Evolutionary conservation across 2,329 filamentous ascomycete genomes (phyloP).

Genomic region (Talaromyces funiculosus): DNA sequence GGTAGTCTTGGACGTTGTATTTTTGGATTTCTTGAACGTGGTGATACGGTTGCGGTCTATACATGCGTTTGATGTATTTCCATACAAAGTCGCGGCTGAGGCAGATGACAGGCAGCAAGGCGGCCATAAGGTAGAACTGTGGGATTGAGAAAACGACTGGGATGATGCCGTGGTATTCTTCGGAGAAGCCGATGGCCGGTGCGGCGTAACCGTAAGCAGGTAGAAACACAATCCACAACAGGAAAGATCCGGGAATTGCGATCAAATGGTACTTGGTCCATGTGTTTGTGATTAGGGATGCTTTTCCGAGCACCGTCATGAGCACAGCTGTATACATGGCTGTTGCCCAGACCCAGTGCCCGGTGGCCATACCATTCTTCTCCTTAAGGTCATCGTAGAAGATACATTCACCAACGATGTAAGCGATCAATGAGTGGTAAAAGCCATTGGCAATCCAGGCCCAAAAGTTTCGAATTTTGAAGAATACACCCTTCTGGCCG

Average conservation of each 20-base stretch:
- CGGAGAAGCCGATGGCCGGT: conserved; percentile 73
- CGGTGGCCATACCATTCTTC: conserved; percentile 71
- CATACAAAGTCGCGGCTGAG: conserved; percentile 84
- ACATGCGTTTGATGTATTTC: conserved; percentile 98
- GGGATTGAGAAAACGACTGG: conserved; percentile 74
- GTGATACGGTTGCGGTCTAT: conserved; percentile 89
- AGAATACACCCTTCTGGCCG: conserved; percentile 88
- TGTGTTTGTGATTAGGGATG: conserved; percentile 88
- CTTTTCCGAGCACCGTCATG: conserved; percentile 88
- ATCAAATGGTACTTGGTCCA: conserved; percentile 99
- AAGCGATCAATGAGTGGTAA: conserved; percentile 92
- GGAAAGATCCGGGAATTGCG: conserved; percentile 87
- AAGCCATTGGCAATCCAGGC: conserved; percentile 92
- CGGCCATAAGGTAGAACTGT: conserved; percentile 85
- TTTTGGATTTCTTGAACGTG: conserved; percentile 99
- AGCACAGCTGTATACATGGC: conserved; percentile 92
- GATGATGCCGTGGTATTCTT: conserved; percentile 79
- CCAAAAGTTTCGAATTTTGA: conserved; percentile 85
- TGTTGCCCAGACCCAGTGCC: conserved; percentile 97
- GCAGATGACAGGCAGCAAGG: conserved; percentile 74
- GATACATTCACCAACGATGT: conserved; percentile 74
- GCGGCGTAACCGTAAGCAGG: conserved; percentile 82
- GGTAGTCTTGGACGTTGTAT: conserved; percentile 98
- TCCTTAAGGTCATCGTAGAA: conserved; percentile 76
- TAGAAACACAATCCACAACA: conserved; percentile 86